Conservation (phyloP, 306 rosid genomes). For the Cucumis hystrix region DNA sequence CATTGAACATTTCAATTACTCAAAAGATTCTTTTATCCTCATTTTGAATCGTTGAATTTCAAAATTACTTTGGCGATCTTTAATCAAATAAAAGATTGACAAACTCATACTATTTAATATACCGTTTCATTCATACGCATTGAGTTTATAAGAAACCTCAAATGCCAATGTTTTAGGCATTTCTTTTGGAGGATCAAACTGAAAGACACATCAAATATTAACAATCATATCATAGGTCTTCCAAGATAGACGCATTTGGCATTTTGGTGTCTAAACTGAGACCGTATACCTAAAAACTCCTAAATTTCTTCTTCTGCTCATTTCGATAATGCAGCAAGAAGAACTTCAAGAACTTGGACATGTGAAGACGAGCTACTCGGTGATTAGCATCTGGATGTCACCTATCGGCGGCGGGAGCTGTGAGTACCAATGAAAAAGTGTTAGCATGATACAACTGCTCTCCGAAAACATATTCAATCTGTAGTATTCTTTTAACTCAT, state of each 20-base stretch:
- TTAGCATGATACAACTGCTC: background rate
- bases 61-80: background rate
- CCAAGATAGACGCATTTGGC: constrained; percentile 2
- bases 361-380: constrained; percentile 36
- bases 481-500: background rate
- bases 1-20: background rate
- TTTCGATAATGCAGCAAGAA: background rate
- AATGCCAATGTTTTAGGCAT: constrained; percentile 6
- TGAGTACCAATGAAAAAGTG: constrained; percentile 19
- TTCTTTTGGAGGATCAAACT: background rate
- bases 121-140: background rate
- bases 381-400: constrained; percentile 67
- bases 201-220: background rate
- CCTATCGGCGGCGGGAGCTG: constrained; percentile 60
- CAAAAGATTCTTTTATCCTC: too few relatives aligned
- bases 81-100: background rate
- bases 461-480: background rate
- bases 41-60: background rate
- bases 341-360: background rate
- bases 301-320: background rate
- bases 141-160: background rate
- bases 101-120: background rate
- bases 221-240: background rate
- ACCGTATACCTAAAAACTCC: background rate
- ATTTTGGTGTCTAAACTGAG: constrained; percentile 6